Evolutionary conservation across 75 land plant species (phyloP), one percentile per base, ranked within the genome.

Genomic region (Cupressus sempervirens): DNA sequence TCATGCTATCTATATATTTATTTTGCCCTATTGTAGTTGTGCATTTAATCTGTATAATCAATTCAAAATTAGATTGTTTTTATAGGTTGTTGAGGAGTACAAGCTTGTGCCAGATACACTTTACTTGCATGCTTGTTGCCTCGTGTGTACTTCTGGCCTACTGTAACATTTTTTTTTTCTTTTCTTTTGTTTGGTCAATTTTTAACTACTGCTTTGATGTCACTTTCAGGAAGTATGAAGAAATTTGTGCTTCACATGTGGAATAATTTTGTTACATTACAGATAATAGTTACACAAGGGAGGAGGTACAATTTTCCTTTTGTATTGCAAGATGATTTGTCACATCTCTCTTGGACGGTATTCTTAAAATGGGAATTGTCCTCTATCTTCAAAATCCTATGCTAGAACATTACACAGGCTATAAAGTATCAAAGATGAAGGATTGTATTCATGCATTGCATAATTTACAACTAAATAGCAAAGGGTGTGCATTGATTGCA

Each of bases 51-150:
- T 54, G 54, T 3, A 14, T 72, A 11, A 34, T 85, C 3, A 85
- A 52, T 72, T 35, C 12, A 82, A 35, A n/a, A 62, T 3, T 14
- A 30, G 62, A 26, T 48, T 35, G 86, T 79, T 14, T 32, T 76
- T 32, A 41, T 92, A 96, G 97, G 97, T 96, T 76, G 87, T 92
- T 75, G 97, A 96, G 86, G 97, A 96, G 84, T 96, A 96, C 70
- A 94, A 88, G 84, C 91, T 96, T 87, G 96, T 94, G 52, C 92
- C 97, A 34, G 96, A 94, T 65, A 96, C 97, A 73, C 94, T 96
- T 82, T 94, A 93, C 85, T 91, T 96, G 97, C 93, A 96, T 96
- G 97, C 91, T 94, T 50, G 92, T 96, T 87, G 96, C 97, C 40
- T 91, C 97, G 97, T 96, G 92, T 86, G 96, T 89, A 45, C 29